Evolutionary conservation across 192 early-diverging fungal genomes (phyloP).

Genomic region (Anaeromyces robustus): DNA sequence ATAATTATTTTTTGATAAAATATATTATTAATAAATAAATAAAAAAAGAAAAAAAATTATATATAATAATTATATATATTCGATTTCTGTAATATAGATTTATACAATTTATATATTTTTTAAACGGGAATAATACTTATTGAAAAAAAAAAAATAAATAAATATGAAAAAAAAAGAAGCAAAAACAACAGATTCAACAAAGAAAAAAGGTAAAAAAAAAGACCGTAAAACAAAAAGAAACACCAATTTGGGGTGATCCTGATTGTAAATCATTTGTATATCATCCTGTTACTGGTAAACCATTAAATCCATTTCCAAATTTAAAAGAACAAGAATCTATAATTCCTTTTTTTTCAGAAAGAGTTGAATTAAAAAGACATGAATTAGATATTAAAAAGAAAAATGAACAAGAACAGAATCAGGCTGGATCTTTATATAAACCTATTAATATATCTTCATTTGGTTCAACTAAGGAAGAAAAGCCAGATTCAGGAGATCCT

Average conservation of each 20-base stretch:
- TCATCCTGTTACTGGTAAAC: not conserved
- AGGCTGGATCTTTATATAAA: not conserved
- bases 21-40: too few relatives aligned
- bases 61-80: too few relatives aligned
- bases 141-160: too few relatives aligned
- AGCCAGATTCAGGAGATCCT: not conserved
- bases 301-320: not conserved
- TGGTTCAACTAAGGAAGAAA: not conserved
- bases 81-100: too few relatives aligned
- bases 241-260: not conserved
- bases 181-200: not conserved
- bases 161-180: not conserved
- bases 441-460: not conserved
- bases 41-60: too few relatives aligned
- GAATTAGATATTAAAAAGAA: not conserved
- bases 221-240: not conserved
- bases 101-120: too few relatives aligned
- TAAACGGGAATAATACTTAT: too few relatives aligned
- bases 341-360: not conserved
- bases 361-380: not conserved
- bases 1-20: too few relatives aligned
- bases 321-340: not conserved
- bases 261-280: not conserved
- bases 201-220: not conserved
- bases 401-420: not conserved